phyloP scores from a whole-genome alignment of 2,329 filamentous ascomycete species.

The Hypoxylon sp. region DNA sequence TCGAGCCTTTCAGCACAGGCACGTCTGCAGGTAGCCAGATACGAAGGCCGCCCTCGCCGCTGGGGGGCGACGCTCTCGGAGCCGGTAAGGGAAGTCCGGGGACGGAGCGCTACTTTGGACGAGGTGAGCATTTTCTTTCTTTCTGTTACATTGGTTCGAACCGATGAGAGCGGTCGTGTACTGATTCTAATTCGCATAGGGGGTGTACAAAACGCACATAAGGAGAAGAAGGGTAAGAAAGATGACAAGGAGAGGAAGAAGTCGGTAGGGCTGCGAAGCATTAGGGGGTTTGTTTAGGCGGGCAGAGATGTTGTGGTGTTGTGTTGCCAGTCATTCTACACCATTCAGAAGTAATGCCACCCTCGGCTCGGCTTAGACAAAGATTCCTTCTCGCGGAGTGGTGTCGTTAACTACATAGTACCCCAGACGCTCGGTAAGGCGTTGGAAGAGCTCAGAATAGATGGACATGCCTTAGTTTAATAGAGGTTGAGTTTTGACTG shows the following conservation, averaged over 20 bases:
- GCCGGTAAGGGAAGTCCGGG: constrained; percentile 42
- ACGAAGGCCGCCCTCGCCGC: constrained; percentile 51
- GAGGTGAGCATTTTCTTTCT: constrained; percentile 51
- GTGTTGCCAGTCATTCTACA: not conserved
- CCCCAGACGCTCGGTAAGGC: not conserved
- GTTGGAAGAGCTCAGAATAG: not conserved
- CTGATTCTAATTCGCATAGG: constrained; percentile 50
- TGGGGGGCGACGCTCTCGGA: constrained; percentile 46
- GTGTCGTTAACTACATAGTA: constrained; percentile 1
- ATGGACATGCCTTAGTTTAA: not conserved
- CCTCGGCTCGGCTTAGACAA: not conserved
- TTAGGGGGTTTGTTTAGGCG: constrained; percentile 48
- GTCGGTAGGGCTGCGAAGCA: constrained; percentile 48
- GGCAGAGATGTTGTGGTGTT: not conserved
- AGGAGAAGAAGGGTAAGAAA: constrained; percentile 59
- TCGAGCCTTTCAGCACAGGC: constrained; percentile 44
- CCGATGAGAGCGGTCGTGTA: constrained; percentile 36
- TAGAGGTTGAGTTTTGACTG: not conserved
- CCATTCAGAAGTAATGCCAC: not conserved
- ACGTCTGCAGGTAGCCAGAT: constrained; percentile 39
- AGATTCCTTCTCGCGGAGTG: not conserved
- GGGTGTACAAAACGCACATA: constrained; percentile 56
- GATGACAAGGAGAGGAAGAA: constrained; percentile 55
- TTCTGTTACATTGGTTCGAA: constrained; percentile 55
- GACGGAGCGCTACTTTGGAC: constrained; percentile 55